phyloP scores from a whole-genome alignment of 108 stramenopile genomes.

The Ochromonas danica region DNA sequence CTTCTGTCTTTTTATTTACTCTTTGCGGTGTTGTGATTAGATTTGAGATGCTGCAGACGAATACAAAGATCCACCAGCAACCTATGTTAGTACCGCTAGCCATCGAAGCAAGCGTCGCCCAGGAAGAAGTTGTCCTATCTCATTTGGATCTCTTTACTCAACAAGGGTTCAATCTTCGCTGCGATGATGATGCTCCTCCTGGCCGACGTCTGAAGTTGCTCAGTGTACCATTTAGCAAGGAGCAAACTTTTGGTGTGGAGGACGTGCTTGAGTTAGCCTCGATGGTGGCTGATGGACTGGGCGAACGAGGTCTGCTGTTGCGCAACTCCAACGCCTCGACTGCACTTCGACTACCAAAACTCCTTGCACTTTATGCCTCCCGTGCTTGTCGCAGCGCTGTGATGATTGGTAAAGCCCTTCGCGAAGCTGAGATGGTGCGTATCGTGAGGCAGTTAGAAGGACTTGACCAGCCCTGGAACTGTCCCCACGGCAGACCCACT shows the following conservation, averaged over 20 bases:
- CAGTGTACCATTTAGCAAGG: slow-evolving; percentile 83
- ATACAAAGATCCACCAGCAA: slow-evolving; percentile 36
- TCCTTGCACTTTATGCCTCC: slow-evolving; percentile 91
- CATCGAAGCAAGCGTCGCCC: slow-evolving; percentile 75
- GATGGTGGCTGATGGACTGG: slow-evolving; percentile 73
- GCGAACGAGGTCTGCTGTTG: no score
- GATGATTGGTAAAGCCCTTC: slow-evolving; percentile 90
- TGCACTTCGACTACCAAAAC: slow-evolving; percentile 73
- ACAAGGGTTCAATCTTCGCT: slow-evolving; percentile 79
- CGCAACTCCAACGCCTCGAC: not conserved
- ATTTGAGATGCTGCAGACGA: not conserved
- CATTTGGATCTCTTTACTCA: slow-evolving; percentile 79
- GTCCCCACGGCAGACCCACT: slow-evolving; percentile 81
- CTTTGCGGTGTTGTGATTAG: no score
- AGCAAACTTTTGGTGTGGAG: slow-evolving; percentile 84
- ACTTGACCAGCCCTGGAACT: slow-evolving; percentile 90
- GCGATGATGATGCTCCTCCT: slow-evolving; percentile 69
- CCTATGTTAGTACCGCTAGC: slow-evolving; percentile 31
- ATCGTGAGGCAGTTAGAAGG: slow-evolving; percentile 73
- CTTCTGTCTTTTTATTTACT: no score
- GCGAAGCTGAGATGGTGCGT: slow-evolving; percentile 70
- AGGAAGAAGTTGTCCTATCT: slow-evolving; percentile 83
- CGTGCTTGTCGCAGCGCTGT: slow-evolving; percentile 83
- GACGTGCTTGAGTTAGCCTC: slow-evolving; percentile 85
- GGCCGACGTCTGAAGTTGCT: slow-evolving; percentile 75